Evolutionary conservation across 208 protist species (phyloP).

Genomic region (Leishmania tarentolae): DNA sequence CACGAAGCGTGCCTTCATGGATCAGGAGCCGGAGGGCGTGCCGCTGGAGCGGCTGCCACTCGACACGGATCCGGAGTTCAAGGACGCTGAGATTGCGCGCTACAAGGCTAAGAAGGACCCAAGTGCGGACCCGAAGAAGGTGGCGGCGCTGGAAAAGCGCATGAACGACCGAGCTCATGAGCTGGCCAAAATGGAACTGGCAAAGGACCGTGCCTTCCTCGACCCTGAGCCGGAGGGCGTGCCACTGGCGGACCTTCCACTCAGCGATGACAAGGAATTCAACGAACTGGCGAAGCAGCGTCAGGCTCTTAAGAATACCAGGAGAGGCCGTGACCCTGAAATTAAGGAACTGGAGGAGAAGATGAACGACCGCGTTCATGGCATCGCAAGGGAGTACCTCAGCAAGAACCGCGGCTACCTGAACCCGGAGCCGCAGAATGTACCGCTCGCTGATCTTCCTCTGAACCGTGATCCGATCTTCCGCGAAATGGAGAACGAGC

Average conservation of each 20-base stretch:
- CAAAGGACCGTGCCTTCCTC: slow-evolving; percentile 68
- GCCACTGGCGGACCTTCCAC: slow-evolving; percentile 58
- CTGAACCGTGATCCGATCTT: slow-evolving; percentile 78
- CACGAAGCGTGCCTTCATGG: slow-evolving; percentile 71
- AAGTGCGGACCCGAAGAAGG: slow-evolving; percentile 33
- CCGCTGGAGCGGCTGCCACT: slow-evolving; percentile 70
- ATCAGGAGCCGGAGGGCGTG: slow-evolving; percentile 72
- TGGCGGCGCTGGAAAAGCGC: slow-evolving; percentile 49
- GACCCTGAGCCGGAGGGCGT: slow-evolving; percentile 86
- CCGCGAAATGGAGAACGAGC: slow-evolving; percentile 73
- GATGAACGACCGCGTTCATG: slow-evolving; percentile 79
- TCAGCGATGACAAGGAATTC: slow-evolving; percentile 66
- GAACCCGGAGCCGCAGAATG: slow-evolving; percentile 62
- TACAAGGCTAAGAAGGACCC: slow-evolving; percentile 66
- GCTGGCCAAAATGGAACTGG: slow-evolving; percentile 55
- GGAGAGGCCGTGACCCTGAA: slow-evolving; percentile 39
- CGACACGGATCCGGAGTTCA: slow-evolving; percentile 77
- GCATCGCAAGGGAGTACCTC: slow-evolving; percentile 62
- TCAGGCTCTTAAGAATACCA: slow-evolving; percentile 59
- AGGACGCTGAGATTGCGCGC: slow-evolving; percentile 68
- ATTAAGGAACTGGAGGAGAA: slow-evolving; percentile 64
- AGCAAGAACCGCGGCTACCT: slow-evolving; percentile 74
- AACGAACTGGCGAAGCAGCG: slow-evolving; percentile 71
- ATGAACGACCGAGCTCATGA: slow-evolving; percentile 67
- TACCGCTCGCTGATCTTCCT: slow-evolving; percentile 62